These are phyloP conservation scores for Chamaenerion angustifolium DNA, from an alignment of 345 rosid genomes.

Conservation along the genomic window DNA sequence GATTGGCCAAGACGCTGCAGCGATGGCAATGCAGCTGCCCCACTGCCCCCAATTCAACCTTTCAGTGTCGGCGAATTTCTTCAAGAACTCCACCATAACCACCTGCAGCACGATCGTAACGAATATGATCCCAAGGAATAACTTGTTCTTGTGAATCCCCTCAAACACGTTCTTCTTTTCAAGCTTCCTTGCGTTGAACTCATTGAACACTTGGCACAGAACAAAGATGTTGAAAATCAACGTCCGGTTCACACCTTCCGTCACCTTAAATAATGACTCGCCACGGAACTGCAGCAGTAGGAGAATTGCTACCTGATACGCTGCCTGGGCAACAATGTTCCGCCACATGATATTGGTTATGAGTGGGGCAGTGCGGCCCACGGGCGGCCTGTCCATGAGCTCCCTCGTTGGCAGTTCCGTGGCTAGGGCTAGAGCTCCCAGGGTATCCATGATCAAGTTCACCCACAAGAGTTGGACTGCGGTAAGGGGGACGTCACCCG, in stretches of 20 bases:
- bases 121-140: conserved; percentile 44
- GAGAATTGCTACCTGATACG: conserved; percentile 48
- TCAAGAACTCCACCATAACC: conserved; percentile 60
- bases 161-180: conserved; percentile 63
- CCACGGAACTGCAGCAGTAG: conserved; percentile 58
- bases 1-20: conserved; percentile 56
- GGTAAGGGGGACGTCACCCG: conserved; percentile 52
- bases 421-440: conserved; percentile 64
- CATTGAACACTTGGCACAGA: conserved; percentile 72
- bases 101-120: conserved; percentile 46
- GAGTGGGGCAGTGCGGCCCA: conserved; percentile 49
- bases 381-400: conserved; percentile 45
- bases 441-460: conserved; percentile 66
- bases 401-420: conserved; percentile 56
- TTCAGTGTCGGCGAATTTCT: conserved; percentile 59
- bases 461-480: conserved; percentile 73
- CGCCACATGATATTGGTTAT: conserved; percentile 74
- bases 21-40: conserved; percentile 45
- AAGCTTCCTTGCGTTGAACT: conserved; percentile 62
- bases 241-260: conserved; percentile 39
- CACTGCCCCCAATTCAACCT: conserved; percentile 57
- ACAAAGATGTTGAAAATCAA: conserved; percentile 61
- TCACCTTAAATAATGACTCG: conserved; percentile 35
- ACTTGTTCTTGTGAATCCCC: conserved; percentile 48
- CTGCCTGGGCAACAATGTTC: conserved; percentile 49